Evolutionary conservation across 176 grass and related monocot species (phyloP), one percentile per base, ranked within the genome.

Genomic region (Oryza glumipatula): DNA sequence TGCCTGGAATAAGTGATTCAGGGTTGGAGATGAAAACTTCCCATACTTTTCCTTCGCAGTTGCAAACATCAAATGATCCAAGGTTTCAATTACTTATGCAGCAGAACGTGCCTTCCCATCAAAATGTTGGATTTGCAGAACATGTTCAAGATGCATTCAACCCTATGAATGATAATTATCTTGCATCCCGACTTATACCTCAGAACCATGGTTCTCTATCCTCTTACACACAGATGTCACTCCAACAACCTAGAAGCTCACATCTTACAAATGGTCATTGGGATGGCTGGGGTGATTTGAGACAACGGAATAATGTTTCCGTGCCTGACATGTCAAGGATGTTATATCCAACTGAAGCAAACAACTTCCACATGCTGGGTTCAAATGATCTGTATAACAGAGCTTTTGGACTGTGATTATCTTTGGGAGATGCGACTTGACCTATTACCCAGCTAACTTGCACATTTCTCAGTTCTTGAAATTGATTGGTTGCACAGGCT

Each of bases 231-330:
- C 94, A 83, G 73, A 80, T 90, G 79, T 38, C 74, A 52, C 52
- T 74, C 65, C 90, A 88, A 58, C 90, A 90, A 83, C 81, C 85
- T 38, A 95, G 90, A 87, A 94, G 80, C 76, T 67, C 81, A 44
- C 88, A 92, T 26, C 70, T 82, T 78, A 71, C 82, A 75, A 97
- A 88, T 87, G 82, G 78, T 68, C 89, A 97, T 16, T 92, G 88
- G 92, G 90, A 92, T 85, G 88, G 81, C 14, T 97, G 88, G 94
- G 90, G 88, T 88, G 90, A 97, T 86, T 81, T 88, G 77, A 84
- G 86, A 71, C 79, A 72, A 65, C 82, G 85, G 9, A 91, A 73
- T 83, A 91, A 88, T 52, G 64, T 80, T 63, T 76, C 86, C 58
- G 79, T 92, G 79, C 58, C 71, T 43, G 92, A 97, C 19, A 80